A percentile compares a stretch with the other conserved stretches of the same genome.
Conservation (phyloP, 2,329 filamentous ascomycete species). For the Sporothrix mexicana region DNA sequence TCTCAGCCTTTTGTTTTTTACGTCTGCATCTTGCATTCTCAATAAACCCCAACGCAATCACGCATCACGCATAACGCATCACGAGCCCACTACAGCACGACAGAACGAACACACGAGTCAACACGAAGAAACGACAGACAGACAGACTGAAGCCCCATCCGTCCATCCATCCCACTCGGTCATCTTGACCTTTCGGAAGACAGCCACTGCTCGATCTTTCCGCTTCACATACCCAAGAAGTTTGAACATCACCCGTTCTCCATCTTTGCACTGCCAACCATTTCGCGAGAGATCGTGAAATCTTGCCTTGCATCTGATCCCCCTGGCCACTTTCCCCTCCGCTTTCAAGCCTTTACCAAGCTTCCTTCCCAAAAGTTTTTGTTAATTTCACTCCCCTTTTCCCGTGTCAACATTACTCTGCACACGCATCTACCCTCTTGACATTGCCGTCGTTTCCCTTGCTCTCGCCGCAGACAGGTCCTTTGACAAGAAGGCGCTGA, state of each 20-base stretch:
- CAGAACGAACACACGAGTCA: neutral
- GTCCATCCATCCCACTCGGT: neutral
- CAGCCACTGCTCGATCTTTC: neutral
- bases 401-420: neutral
- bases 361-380: neutral
- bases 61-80: neutral
- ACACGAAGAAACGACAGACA: conserved; percentile 17
- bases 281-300: conserved; percentile 24
- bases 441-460: neutral
- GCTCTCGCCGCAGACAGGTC: conserved; percentile 2
- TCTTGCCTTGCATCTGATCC: conserved; percentile 9
- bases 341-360: neutral
- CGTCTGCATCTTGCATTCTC: conserved; percentile 3
- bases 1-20: neutral
- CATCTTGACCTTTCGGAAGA: conserved; percentile 25
- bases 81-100: conserved; percentile 16
- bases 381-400: conserved; percentile 24
- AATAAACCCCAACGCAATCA: neutral
- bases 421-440: neutral
- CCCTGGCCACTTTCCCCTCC: neutral
- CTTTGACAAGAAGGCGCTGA: conserved; percentile 30
- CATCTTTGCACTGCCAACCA: neutral
- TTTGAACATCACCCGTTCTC: neutral
- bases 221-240: neutral
- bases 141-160: neutral